Percentiles rank a stretch among this genome's conserved stretches.
These are phyloP conservation scores for Rhamnella rubrinervis DNA, from an alignment of 331 rosid species.

Conservation along the genomic window DNA sequence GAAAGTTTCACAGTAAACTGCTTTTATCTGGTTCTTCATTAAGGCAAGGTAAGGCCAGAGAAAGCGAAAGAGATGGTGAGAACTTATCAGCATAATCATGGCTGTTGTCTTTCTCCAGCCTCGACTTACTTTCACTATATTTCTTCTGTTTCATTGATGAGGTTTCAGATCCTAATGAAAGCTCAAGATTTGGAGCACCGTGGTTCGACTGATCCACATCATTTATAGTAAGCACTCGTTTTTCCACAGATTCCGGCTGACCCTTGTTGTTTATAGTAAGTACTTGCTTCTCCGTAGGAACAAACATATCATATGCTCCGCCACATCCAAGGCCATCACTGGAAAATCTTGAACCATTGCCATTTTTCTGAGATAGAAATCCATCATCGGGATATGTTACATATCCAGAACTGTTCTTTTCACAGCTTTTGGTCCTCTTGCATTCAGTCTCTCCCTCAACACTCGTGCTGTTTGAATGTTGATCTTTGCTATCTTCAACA, in stretches of 20 bases:
- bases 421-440: neutral
- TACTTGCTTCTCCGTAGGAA: neutral
- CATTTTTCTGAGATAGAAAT: constrained; percentile 2
- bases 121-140: neutral
- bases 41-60: neutral
- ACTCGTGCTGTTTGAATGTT: neutral
- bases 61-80: neutral
- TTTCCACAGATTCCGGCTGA: neutral
- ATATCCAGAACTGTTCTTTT: neutral
- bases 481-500: constrained; percentile 9
- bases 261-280: neutral
- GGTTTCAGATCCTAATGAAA: constrained; percentile 6
- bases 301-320: neutral
- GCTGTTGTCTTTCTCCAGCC: neutral
- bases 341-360: neutral
- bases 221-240: neutral
- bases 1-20: too few relatives aligned
- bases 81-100: neutral
- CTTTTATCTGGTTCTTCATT: neutral
- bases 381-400: neutral
- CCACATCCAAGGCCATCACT: neutral
- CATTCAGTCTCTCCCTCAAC: neutral
- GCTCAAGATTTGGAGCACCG: constrained; percentile 1
- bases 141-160: neutral
- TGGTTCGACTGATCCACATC: neutral